Base-by-base conservation (phyloP, 2,329 filamentous ascomycete species). In the Dothistroma pini region DNA sequence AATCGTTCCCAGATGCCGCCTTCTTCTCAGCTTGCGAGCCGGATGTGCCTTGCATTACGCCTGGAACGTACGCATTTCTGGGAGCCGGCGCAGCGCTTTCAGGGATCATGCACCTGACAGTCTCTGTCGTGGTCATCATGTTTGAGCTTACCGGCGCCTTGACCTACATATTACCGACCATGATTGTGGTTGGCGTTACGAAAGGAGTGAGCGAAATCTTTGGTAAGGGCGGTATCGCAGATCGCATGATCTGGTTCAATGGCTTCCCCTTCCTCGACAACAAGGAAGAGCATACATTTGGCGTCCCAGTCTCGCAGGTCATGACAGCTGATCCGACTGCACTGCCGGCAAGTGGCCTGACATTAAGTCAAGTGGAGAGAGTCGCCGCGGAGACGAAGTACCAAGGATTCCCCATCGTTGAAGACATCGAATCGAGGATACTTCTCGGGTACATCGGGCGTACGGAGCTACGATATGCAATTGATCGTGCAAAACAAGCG, bases 111-210 rank as follows among this genome's bases (percentile, higher is more conserved):
- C 95, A 97, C 75, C 90, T 99, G 64, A 97, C 93, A 0, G 87
- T 99, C 16, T 96, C 93, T 0, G 92, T 99, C 10, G 93, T 97
- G 1, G 95, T 99, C 71, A 99, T 99, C 75, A 97, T 99, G 95
- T 97, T 97, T 72, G 95, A 99, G 76, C 83, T 99, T 54, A 99
- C 95, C 0, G 95, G 95, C n/a, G 95, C 95, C 7, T 79, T 97
- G 62, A 96, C 93, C 1, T 99, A 99, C 72, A 97, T 99, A 66
- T 80, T 99, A 31, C 95, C 95, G 0, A 97, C 93, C 14, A 99
- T 99, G 95, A 97, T 99, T 69, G 95, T 97, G 0, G 95, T 97
- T 2, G 95, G 95, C 54, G 89, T 97, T 34, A 97, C 93, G 44
- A 99, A 99, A 79, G 90, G 90, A 14, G 90, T 99, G 52, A 88